Evolutionary conservation across 768 basidiomycete genomes (phyloP).

Genomic region (Lactarius vividus): DNA sequence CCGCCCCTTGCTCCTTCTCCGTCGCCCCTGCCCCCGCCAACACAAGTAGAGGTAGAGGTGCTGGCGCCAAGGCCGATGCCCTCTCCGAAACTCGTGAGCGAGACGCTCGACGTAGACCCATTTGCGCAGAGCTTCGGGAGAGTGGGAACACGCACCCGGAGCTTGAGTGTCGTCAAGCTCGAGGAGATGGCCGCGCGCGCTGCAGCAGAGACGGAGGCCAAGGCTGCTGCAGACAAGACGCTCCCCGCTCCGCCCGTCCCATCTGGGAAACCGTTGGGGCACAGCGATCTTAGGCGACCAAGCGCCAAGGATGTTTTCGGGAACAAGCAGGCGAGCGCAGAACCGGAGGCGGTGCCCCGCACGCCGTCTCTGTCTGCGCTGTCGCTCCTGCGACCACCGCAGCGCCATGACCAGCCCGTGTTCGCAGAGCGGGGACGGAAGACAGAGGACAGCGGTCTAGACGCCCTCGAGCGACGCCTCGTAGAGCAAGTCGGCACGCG

Average conservation of each 20-base stretch:
- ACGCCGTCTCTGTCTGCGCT: conserved; percentile 36
- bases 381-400: conserved; percentile 32
- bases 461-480: conserved; percentile 67
- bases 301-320: conserved; percentile 38
- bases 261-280: conserved; percentile 37
- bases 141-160: conserved; percentile 39
- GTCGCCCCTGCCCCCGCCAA: conserved; percentile 24
- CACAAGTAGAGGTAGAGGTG: conserved; percentile 31
- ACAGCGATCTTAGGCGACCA: conserved; percentile 25
- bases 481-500: conserved; percentile 73
- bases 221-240: conserved; percentile 51
- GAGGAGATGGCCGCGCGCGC: conserved; percentile 68
- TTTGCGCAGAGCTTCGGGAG: conserved; percentile 7
- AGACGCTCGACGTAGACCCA: background rate
- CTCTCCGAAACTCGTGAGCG: conserved; percentile 53
- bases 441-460: conserved; percentile 55
- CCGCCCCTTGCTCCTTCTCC: conserved; percentile 55
- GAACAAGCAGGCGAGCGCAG: background rate
- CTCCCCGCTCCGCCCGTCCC: conserved; percentile 58
- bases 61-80: conserved; percentile 66
- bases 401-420: background rate
- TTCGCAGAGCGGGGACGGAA: conserved; percentile 7
- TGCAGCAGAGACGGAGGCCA: conserved; percentile 12
- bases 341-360: background rate
- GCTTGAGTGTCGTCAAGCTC: conserved; percentile 62